Percentiles rank a stretch among this genome's conserved stretches.
These are phyloP conservation scores for Lasiosphaeria ovina DNA, from an alignment of 495 filamentous ascomycete genomes.

Conservation along the genomic window DNA sequence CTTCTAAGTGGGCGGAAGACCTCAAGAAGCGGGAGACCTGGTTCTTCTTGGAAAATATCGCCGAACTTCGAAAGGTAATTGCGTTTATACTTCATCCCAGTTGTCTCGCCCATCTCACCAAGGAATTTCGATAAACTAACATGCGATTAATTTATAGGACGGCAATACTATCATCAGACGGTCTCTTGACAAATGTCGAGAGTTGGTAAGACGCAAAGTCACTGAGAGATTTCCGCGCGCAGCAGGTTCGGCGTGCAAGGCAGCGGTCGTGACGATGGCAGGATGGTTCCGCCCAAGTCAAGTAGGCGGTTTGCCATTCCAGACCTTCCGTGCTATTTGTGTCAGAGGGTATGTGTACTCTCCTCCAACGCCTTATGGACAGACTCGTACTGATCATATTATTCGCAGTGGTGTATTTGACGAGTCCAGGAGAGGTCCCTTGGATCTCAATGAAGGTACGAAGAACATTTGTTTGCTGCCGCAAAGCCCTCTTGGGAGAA, in stretches of 20 bases:
- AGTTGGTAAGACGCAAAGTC: constrained; percentile 48
- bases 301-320: constrained; percentile 48
- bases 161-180: background rate
- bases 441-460: constrained; percentile 51
- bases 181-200: constrained; percentile 3
- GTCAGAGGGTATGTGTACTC: constrained; percentile 40
- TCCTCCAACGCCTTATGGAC: constrained; percentile 20
- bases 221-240: too few relatives aligned
- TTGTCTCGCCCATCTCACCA: too few relatives aligned
- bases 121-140: too few relatives aligned
- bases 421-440: constrained; percentile 21
- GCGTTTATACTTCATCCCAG: constrained; percentile 17
- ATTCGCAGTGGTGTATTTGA: constrained; percentile 35
- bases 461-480: constrained; percentile 23
- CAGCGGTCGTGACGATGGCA: too few relatives aligned
- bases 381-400: background rate
- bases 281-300: too few relatives aligned
- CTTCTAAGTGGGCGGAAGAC: constrained; percentile 40
- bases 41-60: constrained; percentile 37
- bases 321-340: constrained; percentile 58
- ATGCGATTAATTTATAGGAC: constrained; percentile 16
- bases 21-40: constrained; percentile 37
- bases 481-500: background rate
- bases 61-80: constrained; percentile 42
- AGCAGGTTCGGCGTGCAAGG: too few relatives aligned